A percentile compares a stretch with the other conserved stretches of the same genome.
These are phyloP conservation scores for Aegilops umbellulata DNA, from an alignment of 176 grass and related monocot species.

Conservation along the genomic window DNA sequence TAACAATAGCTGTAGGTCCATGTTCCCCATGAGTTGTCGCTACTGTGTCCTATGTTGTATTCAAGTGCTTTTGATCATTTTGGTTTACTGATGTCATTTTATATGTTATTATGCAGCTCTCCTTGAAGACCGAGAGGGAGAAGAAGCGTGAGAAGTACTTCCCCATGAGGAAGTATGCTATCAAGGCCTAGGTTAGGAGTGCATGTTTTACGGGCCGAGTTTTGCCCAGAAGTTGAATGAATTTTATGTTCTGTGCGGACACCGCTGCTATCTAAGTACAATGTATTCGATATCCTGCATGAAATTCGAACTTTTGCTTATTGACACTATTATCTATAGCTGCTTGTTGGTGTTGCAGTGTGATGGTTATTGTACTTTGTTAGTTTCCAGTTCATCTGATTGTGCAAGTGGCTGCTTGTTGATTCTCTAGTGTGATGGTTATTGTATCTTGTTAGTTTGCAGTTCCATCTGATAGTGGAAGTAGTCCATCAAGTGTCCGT, in stretches of 20 bases:
- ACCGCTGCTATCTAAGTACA: constrained; percentile 8
- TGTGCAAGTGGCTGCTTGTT: neutral
- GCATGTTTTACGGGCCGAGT: constrained; percentile 1
- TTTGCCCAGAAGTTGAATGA: constrained; percentile 22
- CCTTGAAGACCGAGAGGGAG: constrained; percentile 65
- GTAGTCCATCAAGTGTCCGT: no score
- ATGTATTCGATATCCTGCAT: constrained; percentile 26
- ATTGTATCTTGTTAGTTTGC: no score
- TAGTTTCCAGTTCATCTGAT: neutral
- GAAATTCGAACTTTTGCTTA: neutral
- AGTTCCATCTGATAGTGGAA: no score
- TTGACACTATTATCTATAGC: neutral
- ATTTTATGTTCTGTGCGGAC: constrained; percentile 21
- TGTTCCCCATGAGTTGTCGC: neutral
- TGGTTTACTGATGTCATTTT: neutral
- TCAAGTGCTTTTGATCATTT: neutral
- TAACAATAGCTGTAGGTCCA: no score
- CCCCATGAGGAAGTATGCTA: constrained; percentile 79
- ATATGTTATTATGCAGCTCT: constrained; percentile 32
- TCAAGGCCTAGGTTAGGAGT: constrained; percentile 57
- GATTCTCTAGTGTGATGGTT: neutral
- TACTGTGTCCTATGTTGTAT: no score
- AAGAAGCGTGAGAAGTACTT: constrained; percentile 79
- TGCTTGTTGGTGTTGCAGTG: neutral
- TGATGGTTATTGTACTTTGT: neutral